Evolutionary conservation across 108 stramenopile genomes (phyloP).

Genomic region (Skeletonema menzelii): DNA sequence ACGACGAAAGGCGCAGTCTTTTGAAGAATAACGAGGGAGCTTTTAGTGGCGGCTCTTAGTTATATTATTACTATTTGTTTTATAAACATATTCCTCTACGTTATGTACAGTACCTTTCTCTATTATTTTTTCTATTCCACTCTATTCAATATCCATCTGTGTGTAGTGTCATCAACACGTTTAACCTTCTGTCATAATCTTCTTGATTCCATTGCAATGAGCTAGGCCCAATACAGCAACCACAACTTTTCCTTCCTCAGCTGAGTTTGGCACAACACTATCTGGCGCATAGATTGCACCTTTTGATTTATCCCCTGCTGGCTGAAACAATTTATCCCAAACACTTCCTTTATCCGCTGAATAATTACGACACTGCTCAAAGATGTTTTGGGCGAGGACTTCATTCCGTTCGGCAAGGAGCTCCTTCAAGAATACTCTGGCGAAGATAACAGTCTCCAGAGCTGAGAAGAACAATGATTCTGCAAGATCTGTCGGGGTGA

Average conservation of each 20-base stretch:
- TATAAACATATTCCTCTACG: not conserved
- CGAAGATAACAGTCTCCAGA: constrained; percentile 61
- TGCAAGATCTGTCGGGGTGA: constrained; percentile 19
- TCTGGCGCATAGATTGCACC: constrained; percentile 40
- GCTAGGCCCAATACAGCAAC: constrained; percentile 73
- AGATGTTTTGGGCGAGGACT: constrained; percentile 55
- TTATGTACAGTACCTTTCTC: not conserved
- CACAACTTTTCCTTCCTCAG: constrained; percentile 47
- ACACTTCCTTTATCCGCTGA: not conserved
- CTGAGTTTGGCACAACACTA: constrained; percentile 32
- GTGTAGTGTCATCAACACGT: not conserved
- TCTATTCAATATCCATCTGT: not conserved
- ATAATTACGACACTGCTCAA: constrained; percentile 44
- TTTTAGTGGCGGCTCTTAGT: not conserved
- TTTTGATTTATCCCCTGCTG: constrained; percentile 22
- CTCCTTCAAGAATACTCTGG: constrained; percentile 55
- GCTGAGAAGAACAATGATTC: constrained; percentile 31
- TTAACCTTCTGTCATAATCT: constrained; percentile 39
- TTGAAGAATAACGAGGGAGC: constrained; percentile 24
- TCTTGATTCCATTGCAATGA: constrained; percentile 77
- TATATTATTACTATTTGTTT: not conserved
- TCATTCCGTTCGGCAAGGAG: constrained; percentile 68
- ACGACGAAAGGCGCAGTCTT: constrained; percentile 56
- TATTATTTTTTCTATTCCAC: not conserved
- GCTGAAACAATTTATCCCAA: constrained; percentile 17